Conservation (phyloP, 2,329 filamentous ascomycete genomes). For the Alternaria alternata region DNA sequence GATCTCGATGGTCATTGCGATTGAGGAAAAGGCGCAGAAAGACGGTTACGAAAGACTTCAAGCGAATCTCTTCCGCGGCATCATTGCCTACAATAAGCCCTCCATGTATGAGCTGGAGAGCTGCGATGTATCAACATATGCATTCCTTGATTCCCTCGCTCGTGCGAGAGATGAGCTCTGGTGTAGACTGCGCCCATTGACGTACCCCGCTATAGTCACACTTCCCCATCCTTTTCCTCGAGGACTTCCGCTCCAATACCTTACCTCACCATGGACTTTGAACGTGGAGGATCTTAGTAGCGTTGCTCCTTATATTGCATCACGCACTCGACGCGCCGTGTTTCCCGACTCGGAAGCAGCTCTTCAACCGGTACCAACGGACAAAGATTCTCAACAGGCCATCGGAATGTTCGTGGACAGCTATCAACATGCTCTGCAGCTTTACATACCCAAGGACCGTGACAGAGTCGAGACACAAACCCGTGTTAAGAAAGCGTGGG, state of each 20-base stretch:
- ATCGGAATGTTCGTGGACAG: slow-evolving; percentile 48
- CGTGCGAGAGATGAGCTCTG: slow-evolving; percentile 44
- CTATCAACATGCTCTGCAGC: slow-evolving; percentile 37
- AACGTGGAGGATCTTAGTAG: slow-evolving; percentile 12
- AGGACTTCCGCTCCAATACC: slow-evolving; percentile 46
- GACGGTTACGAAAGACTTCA: slow-evolving; percentile 24
- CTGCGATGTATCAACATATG: slow-evolving; percentile 30
- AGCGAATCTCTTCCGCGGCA: slow-evolving; percentile 17
- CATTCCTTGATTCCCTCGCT: slow-evolving; percentile 50
- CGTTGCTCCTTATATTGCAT: slow-evolving; percentile 37
- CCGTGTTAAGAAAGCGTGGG: slow-evolving; percentile 36
- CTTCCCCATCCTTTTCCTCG: slow-evolving; percentile 42
- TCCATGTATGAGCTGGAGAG: slow-evolving; percentile 6
- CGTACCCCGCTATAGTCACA: slow-evolving; percentile 29
- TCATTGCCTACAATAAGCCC: slow-evolving; percentile 8
- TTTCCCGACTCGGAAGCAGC: slow-evolving; percentile 31
- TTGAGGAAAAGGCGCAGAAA: slow-evolving; percentile 31
- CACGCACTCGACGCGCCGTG: slow-evolving; percentile 27
- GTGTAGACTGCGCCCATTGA: slow-evolving; percentile 32
- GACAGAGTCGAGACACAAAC: slow-evolving; percentile 17
- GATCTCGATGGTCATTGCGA: slow-evolving; percentile 25
- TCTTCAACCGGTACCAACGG: slow-evolving; percentile 26
- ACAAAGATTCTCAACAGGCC: slow-evolving; percentile 33
- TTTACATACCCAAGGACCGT: slow-evolving; percentile 29
- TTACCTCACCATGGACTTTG: slow-evolving; percentile 30